Base-by-base conservation (phyloP, 2,329 filamentous ascomycete genomes). In the Truncatella angustata region DNA sequence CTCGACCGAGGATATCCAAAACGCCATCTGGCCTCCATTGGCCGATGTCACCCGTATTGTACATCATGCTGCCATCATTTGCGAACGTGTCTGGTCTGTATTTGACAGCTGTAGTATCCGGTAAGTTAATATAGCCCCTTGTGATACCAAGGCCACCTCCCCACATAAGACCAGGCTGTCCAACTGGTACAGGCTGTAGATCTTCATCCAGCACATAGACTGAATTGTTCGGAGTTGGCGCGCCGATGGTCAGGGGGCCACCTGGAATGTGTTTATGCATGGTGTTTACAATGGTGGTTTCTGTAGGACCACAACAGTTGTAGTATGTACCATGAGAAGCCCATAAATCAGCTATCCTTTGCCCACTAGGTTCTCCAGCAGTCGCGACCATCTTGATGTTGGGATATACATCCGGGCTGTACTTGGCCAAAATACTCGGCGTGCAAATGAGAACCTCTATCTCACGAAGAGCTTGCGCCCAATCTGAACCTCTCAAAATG, bases 231-330 rank as follows among this genome's bases (percentile, higher is more conserved):
- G 81, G 78, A 1, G 78, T 76, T 0, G 80, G 80, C 28, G 62
- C 70, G 4, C 81, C 81, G 54, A 84, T 83, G 0, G 79, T 77
- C 3, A 84, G 61, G 2, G 67, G 64, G 32, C 68, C 63, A 2
- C 78, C 78, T 0, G 70, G 66, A 16, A 67, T 60, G 58, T 84
- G 80, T 35, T 68, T 68, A 49, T 79, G 74, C 65, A 79, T 78
- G 4, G 80, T 81, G 63, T 84, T 83, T 49, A 84, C 72, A 47
- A 84, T 81, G 1, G 78, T 84, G 12, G 80, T 78, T 61, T 85
- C 81, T 0, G 81, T 83, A 1, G 81, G 80, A 2, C 81, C 81
- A 58, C 80, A 84, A 57, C 78, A 77, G 65, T 84, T 84, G 71
- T 69, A 79, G 60, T 79, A 79, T 6, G 67, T 73, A 23, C 69